phyloP scores from a whole-genome alignment of 208 protist genomes.

The Leptomonas pyrrhocoris region DNA sequence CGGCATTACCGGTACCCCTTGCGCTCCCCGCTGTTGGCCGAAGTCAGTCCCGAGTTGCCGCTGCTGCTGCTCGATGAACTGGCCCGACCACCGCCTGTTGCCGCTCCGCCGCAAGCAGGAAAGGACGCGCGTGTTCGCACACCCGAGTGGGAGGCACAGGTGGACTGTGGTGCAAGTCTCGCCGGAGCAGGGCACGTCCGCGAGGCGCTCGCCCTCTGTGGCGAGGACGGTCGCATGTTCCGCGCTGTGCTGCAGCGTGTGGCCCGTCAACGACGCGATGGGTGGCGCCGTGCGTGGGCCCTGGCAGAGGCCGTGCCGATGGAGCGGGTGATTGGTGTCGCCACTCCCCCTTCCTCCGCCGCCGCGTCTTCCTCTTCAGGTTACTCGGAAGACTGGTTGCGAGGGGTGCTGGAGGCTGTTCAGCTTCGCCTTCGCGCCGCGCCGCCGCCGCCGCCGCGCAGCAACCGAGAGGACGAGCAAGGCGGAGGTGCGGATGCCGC shows the following conservation, averaged over 20 bases:
- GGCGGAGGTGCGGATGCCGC: not conserved
- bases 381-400: conserved; percentile 28
- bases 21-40: conserved; percentile 48
- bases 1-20: conserved; percentile 60
- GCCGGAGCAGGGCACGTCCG: conserved; percentile 36
- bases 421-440: conserved; percentile 17
- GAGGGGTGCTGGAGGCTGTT: conserved; percentile 28
- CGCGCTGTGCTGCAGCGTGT: conserved; percentile 28
- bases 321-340: conserved; percentile 14
- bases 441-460: not conserved
- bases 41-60: conserved; percentile 45
- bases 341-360: not conserved
- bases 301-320: conserved; percentile 33
- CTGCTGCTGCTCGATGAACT: conserved; percentile 55
- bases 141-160: conserved; percentile 22
- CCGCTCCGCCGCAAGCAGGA: not conserved
- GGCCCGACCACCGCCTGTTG: not conserved
- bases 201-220: conserved; percentile 38
- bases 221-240: conserved; percentile 29
- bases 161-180: conserved; percentile 48
- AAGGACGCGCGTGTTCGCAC: not conserved
- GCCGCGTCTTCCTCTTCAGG: not conserved
- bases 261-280: conserved; percentile 23
- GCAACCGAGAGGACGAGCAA: not conserved
- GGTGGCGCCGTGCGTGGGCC: conserved; percentile 36